phyloP scores from a whole-genome alignment of 1,139 yeast species.

The Saccharomycopsis hybrid region DNA sequence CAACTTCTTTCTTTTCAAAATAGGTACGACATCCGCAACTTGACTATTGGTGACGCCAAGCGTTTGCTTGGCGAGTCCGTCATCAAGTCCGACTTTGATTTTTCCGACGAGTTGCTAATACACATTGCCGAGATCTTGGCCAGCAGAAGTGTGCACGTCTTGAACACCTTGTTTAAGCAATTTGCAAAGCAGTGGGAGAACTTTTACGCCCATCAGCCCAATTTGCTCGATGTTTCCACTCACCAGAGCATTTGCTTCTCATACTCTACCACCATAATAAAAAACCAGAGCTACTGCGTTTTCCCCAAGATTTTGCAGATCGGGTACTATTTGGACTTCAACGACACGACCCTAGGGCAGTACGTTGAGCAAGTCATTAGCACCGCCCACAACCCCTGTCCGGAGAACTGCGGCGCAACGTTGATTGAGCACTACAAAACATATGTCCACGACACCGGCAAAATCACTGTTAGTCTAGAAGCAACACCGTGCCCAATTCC shows the following conservation, averaged over 20 bases:
- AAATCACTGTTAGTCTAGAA: slow-evolving; percentile 72
- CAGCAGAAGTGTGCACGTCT: background rate
- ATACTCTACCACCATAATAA: slow-evolving; percentile 75
- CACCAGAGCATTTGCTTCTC: slow-evolving; percentile 77
- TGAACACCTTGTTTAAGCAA: background rate
- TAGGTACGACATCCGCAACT: no score
- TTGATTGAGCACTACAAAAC: slow-evolving; percentile 73
- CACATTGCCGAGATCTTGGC: background rate
- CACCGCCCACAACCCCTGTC: slow-evolving; percentile 57
- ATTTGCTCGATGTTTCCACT: slow-evolving; percentile 44
- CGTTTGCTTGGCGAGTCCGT: background rate
- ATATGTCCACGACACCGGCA: slow-evolving; percentile 84
- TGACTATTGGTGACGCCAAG: background rate
- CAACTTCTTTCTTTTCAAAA: background rate
- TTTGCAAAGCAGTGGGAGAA: slow-evolving; percentile 56
- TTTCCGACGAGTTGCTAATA: background rate
- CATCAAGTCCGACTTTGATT: background rate
- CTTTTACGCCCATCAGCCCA: slow-evolving; percentile 37
- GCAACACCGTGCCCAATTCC: slow-evolving; percentile 48
- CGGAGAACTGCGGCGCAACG: slow-evolving; percentile 70
- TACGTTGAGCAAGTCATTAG: slow-evolving; percentile 75
- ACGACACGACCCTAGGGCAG: slow-evolving; percentile 87
- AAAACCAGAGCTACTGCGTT: slow-evolving; percentile 83
- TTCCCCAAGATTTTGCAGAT: slow-evolving; percentile 82
- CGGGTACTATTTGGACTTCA: slow-evolving; percentile 76